Base-by-base conservation (phyloP, 345 rosid species). In the Bretschneidera sinensis region DNA sequence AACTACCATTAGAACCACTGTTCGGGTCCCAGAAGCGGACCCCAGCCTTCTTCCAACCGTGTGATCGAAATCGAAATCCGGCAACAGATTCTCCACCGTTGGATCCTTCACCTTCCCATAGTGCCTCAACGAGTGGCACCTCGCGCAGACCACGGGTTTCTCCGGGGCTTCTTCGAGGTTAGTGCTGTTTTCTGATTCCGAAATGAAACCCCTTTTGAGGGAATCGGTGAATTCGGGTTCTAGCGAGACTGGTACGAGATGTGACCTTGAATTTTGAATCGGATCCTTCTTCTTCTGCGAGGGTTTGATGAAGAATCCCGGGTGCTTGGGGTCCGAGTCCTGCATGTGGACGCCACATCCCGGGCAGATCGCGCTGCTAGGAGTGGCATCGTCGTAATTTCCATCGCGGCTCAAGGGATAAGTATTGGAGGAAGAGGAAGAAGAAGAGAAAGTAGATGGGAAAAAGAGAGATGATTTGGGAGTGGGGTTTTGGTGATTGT, bases 331-430 rank as follows among this genome's bases (percentile, higher is more conserved):
- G 53, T 86, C 65, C 1, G 81, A 59, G 55, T 82, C 84, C 66
- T 94, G 97, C 85, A 94, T 71, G 62, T 81, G 91, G 67, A 90
- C 81, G 17, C 99, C 99, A 56, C 99, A 94, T 25, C 97, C 99
- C 10, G 92, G 92, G 67, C 99, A 94, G 60, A 94, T 83, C n/a
- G 83, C 57, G 60, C 69, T 59, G 48, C 48, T 25, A 16, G 88
- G 76, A 59, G 85, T 77, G 57, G 82, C 74, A 24, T 79, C 91
- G 18, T 85, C 82, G 70, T 76, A 86, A 62, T 90, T 94, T 0
- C 99, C 97, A 63, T 94, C 99, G 31, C 99, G 83, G 63, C 73
- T 74, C 45, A 85, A 65, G 58, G 74, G 52, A 8, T 73, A 69
- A 43, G 67, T 61, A n/a, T 67, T 34, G 28, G 65, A 17, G 2